A percentile compares a stretch with the other conserved stretches of the same genome.
These are phyloP conservation scores for Inga laurina DNA, from an alignment of 306 rosid species.

Conservation along the genomic window DNA sequence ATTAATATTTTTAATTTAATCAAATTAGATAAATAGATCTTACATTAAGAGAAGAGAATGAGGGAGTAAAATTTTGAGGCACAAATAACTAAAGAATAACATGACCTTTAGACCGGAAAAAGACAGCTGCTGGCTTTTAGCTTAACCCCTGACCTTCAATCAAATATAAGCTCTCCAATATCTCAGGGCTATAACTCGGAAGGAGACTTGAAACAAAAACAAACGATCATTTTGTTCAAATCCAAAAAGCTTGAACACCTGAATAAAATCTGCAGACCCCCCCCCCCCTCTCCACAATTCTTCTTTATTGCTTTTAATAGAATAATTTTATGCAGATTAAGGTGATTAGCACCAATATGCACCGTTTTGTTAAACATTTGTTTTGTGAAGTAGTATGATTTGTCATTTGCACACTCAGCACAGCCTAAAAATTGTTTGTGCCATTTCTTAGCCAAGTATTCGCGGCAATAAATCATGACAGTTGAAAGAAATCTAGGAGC, in stretches of 20 bases:
- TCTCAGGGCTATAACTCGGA: too few relatives aligned
- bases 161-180: too few relatives aligned
- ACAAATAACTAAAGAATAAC: neutral
- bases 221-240: neutral
- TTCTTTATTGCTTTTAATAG: neutral
- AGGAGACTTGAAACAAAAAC: too few relatives aligned
- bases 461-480: constrained; percentile 10
- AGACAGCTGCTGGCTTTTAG: neutral
- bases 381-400: neutral
- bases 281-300: neutral
- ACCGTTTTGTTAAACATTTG: neutral
- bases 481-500: constrained; percentile 3
- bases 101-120: neutral
- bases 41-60: too few relatives aligned
- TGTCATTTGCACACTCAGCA: neutral
- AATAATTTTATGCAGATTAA: neutral
- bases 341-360: neutral
- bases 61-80: neutral
- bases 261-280: neutral
- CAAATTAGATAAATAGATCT: too few relatives aligned
- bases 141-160: neutral
- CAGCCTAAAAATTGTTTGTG: neutral
- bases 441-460: neutral
- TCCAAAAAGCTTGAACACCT: neutral
- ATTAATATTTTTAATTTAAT: too few relatives aligned